phyloP scores from a whole-genome alignment of 495 filamentous ascomycete species.

The Aspergillus cavernicola region DNA sequence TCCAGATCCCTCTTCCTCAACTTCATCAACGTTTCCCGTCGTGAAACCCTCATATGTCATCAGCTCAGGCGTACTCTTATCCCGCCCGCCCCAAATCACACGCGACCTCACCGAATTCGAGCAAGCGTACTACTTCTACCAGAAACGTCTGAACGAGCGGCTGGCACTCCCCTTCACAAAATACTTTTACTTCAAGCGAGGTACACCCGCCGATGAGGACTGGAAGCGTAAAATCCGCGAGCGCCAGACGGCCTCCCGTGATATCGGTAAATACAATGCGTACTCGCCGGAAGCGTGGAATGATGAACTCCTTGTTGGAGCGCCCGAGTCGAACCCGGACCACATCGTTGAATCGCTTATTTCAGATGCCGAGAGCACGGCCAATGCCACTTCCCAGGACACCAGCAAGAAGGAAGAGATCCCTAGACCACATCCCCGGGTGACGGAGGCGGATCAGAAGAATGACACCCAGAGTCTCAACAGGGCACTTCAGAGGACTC shows the following conservation, averaged over 20 bases:
- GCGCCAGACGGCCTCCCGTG: slow-evolving; percentile 70
- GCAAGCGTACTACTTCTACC: slow-evolving; percentile 90
- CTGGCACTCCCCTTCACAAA: slow-evolving; percentile 82
- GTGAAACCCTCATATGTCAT: slow-evolving; percentile 56
- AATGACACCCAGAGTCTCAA: slow-evolving; percentile 73
- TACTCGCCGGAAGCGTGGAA: slow-evolving; percentile 81
- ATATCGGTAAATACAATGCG: slow-evolving; percentile 82
- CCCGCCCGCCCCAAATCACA: slow-evolving; percentile 83
- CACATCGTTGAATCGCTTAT: slow-evolving; percentile 63
- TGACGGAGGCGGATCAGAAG: slow-evolving; percentile 77
- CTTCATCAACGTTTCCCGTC: slow-evolving; percentile 33
- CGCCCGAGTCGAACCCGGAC: slow-evolving; percentile 54
- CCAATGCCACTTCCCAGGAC: slow-evolving; percentile 60
- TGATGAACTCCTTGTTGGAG: slow-evolving; percentile 81
- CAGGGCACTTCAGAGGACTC: slow-evolving; percentile 66
- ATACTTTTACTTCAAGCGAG: slow-evolving; percentile 94
- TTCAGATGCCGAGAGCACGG: slow-evolving; percentile 69
- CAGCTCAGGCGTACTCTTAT: slow-evolving; percentile 78
- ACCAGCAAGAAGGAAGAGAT: slow-evolving; percentile 62
- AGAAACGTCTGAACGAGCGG: slow-evolving; percentile 93
- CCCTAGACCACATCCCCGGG: slow-evolving; percentile 64
- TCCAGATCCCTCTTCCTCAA: slow-evolving; percentile 27
- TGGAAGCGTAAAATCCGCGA: slow-evolving; percentile 84
- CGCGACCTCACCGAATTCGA: slow-evolving; percentile 82
- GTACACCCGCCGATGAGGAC: slow-evolving; percentile 77